Percentiles rank a stretch among this genome's conserved stretches.
phyloP scores from a whole-genome alignment of 495 filamentous ascomycete species.

The Neurospora sp. region DNA sequence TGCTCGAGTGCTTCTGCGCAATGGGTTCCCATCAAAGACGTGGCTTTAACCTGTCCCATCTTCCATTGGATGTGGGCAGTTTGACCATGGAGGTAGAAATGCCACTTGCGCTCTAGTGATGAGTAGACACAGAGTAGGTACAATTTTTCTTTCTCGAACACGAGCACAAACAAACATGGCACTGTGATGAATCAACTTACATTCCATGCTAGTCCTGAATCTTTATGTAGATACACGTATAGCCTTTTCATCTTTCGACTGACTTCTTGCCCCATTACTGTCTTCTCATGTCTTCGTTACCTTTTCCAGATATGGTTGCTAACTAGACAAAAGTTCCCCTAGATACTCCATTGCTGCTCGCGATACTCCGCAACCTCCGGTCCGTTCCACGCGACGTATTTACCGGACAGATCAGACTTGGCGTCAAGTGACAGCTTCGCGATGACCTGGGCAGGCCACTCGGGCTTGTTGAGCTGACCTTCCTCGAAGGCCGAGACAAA shows the following conservation, averaged over 20 bases:
- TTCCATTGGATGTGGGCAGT: neutral
- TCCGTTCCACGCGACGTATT: slow-evolving; percentile 64
- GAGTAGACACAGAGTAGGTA: slow-evolving; percentile 13
- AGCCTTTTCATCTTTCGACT: slow-evolving; percentile 98
- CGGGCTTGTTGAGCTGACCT: slow-evolving; percentile 65
- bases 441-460: slow-evolving; percentile 80
- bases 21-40: neutral
- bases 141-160: slow-evolving; percentile 8
- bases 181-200: slow-evolving; percentile 39
- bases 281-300: neutral
- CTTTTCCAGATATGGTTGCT: slow-evolving; percentile 2
- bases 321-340: neutral
- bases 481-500: slow-evolving; percentile 57
- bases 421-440: slow-evolving; percentile 56
- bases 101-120: neutral
- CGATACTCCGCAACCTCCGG: slow-evolving; percentile 56
- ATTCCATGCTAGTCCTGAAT: slow-evolving; percentile 90
- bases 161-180: neutral
- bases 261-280: slow-evolving; percentile 31
- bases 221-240: slow-evolving; percentile 61
- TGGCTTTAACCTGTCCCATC: neutral
- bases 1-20: slow-evolving; percentile 8
- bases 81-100: neutral
- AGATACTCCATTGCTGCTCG: slow-evolving; percentile 8
- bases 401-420: slow-evolving; percentile 58